phyloP scores from a whole-genome alignment of 2,329 filamentous ascomycete genomes.

The Aspergillus nomiae region DNA sequence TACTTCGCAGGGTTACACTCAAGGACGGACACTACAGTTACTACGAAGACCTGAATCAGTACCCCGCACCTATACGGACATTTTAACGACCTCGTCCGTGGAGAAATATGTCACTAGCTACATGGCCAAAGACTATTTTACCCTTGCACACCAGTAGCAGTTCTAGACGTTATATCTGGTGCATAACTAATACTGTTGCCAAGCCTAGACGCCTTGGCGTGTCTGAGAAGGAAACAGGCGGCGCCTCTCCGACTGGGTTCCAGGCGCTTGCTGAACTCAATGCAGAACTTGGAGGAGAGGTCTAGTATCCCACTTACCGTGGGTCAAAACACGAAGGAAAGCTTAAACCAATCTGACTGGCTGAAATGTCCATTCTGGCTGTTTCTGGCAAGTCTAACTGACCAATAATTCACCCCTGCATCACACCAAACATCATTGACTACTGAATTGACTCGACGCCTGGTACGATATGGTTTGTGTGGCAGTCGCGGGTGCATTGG shows the following conservation, averaged over 20 bases:
- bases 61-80: not conserved
- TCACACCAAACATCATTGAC: not conserved
- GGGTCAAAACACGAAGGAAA: not conserved
- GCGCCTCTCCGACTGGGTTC: not conserved
- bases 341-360: not conserved
- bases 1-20: not conserved
- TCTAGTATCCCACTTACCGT: not conserved
- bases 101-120: not conserved
- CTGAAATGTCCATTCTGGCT: too few relatives aligned
- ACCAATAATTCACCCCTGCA: not conserved
- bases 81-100: not conserved
- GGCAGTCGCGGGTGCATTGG: not conserved
- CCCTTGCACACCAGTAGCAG: not conserved
- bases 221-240: not conserved
- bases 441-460: too few relatives aligned
- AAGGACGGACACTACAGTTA: not conserved
- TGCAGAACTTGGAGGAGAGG: not conserved
- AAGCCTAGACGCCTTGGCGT: not conserved
- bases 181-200: not conserved
- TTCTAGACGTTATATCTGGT: not conserved
- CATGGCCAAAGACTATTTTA: not conserved
- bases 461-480: not conserved
- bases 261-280: not conserved
- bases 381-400: not conserved
- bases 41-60: not conserved